phyloP scores from a whole-genome alignment of 495 filamentous ascomycete species.

The Neurospora intermedia region DNA sequence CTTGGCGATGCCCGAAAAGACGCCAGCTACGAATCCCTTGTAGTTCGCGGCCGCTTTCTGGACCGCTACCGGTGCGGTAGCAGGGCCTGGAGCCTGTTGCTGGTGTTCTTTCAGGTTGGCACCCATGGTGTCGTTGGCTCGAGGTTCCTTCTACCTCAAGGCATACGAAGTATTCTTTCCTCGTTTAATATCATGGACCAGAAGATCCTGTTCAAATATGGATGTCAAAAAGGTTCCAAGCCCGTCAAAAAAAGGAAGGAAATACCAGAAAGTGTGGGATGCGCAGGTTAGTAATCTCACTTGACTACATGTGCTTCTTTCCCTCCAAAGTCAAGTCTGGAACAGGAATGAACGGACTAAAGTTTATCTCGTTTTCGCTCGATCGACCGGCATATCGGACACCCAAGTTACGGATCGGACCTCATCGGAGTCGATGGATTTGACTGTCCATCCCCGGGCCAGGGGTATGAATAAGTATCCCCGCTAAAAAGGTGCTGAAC shows the following conservation, averaged over 20 bases:
- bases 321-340: not conserved
- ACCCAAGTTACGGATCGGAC: not conserved
- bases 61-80: slow-evolving; percentile 2
- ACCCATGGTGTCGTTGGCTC: slow-evolving; percentile 6
- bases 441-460: not conserved
- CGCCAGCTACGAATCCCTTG: slow-evolving; percentile 87
- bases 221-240: not conserved
- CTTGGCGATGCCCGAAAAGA: slow-evolving; percentile 91
- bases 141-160: not conserved
- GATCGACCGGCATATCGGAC: not conserved
- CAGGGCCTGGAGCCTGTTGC: slow-evolving; percentile 1
- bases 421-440: not conserved
- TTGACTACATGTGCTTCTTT: not conserved
- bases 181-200: not conserved
- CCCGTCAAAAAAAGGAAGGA: not conserved
- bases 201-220: not conserved
- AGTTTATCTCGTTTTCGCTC: not conserved
- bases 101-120: slow-evolving; percentile 1
- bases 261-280: not conserved
- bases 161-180: not conserved
- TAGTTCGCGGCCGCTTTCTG: slow-evolving; percentile 40
- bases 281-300: not conserved
- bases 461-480: not conserved
- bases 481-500: not conserved
- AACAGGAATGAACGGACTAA: not conserved